phyloP scores from a whole-genome alignment of 192 early-diverging fungal species.

The Linnemannia schmuckeri region DNA sequence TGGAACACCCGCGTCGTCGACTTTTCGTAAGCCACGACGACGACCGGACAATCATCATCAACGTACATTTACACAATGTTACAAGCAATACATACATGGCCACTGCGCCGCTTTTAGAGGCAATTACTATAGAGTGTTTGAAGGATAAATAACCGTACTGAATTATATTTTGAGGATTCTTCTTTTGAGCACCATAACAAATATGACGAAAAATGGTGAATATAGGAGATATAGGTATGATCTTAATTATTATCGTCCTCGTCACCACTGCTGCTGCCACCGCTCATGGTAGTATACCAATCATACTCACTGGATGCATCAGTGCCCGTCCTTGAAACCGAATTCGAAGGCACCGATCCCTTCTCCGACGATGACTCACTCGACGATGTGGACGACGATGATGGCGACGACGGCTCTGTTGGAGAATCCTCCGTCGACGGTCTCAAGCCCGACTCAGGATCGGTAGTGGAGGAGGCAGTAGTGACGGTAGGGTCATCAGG shows the following conservation, averaged over 20 bases:
- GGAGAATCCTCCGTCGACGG: neutral
- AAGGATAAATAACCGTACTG: too few relatives aligned
- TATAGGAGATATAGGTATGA: neutral
- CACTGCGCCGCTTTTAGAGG: too few relatives aligned
- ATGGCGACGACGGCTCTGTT: too few relatives aligned
- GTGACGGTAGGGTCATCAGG: neutral
- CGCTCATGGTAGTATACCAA: neutral
- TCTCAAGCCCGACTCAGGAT: neutral
- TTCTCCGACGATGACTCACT: neutral
- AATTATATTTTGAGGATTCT: neutral
- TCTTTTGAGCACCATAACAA: neutral
- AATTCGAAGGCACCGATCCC: neutral
- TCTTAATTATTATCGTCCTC: neutral
- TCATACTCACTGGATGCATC: neutral
- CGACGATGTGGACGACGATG: too few relatives aligned
- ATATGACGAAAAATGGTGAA: neutral
- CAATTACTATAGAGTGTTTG: too few relatives aligned
- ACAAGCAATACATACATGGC: too few relatives aligned
- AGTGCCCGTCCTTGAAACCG: neutral
- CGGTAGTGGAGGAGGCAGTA: neutral
- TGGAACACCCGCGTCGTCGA: slow-evolving; percentile 42
- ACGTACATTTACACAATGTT: too few relatives aligned
- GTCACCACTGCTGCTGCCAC: neutral
- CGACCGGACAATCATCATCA: too few relatives aligned
- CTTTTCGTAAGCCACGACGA: slow-evolving; percentile 12